Percentiles rank a stretch among this genome's conserved stretches.
phyloP scores from a whole-genome alignment of 257 asterid genomes.

The Nemophila menziesii region DNA sequence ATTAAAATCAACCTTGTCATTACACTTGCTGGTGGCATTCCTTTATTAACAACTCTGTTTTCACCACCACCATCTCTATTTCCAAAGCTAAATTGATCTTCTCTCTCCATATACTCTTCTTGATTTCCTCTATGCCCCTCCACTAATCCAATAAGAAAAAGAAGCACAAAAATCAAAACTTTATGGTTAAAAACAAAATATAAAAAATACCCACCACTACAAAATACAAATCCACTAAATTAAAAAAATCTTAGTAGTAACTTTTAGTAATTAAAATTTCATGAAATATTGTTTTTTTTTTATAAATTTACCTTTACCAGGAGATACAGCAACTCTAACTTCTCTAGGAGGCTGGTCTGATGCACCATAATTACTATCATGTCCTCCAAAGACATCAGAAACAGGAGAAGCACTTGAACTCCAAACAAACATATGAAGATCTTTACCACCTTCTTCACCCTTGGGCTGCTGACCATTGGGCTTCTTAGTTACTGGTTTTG shows the following conservation, averaged over 20 bases:
- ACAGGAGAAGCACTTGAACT: slow-evolving; percentile 89
- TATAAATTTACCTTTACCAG: slow-evolving; percentile 35
- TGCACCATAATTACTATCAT: slow-evolving; percentile 30
- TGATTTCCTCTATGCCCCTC: slow-evolving; percentile 41
- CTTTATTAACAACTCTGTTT: slow-evolving; percentile 21
- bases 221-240: too few species aligned
- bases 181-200: not conserved
- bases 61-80: slow-evolving; percentile 40
- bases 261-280: too few species aligned
- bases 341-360: slow-evolving; percentile 53
- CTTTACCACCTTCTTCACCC: slow-evolving; percentile 43
- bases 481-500: slow-evolving; percentile 34
- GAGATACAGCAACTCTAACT: slow-evolving; percentile 51
- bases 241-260: too few species aligned
- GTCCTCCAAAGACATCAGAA: slow-evolving; percentile 80
- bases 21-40: slow-evolving; percentile 91
- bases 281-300: too few species aligned
- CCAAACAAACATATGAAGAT: slow-evolving; percentile 92
- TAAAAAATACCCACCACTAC: too few species aligned
- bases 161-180: not conserved
- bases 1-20: slow-evolving; percentile 93
- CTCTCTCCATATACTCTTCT: slow-evolving; percentile 45
- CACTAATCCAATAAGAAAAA: too few species aligned
- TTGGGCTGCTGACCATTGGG: slow-evolving; percentile 30
- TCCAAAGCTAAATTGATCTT: slow-evolving; percentile 51